phyloP scores from a whole-genome alignment of 2,329 filamentous ascomycete genomes.

The Harringtonia lauricola region DNA sequence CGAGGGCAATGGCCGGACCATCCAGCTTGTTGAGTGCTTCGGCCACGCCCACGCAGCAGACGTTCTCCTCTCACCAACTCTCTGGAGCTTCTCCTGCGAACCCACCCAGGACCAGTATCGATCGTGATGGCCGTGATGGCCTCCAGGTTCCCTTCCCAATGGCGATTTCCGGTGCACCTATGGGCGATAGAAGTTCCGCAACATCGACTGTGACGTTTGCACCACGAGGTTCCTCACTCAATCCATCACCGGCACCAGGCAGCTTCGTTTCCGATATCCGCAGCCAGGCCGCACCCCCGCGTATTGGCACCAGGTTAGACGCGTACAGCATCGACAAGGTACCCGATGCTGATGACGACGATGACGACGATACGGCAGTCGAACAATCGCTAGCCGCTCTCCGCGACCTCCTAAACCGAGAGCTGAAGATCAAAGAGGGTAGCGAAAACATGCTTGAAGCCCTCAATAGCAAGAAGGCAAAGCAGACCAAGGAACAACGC shows the following conservation, averaged over 20 bases:
- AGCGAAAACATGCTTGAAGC: constrained; percentile 98
- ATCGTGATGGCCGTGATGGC: constrained; percentile 29
- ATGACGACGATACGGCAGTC: constrained; percentile 33
- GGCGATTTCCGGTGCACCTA: constrained; percentile 25
- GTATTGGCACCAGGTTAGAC: constrained; percentile 48
- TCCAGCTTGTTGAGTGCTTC: constrained; percentile 41
- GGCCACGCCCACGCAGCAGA: constrained; percentile 42
- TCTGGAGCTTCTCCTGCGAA: constrained; percentile 23
- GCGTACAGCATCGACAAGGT: constrained; percentile 41
- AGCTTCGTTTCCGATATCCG: constrained; percentile 87
- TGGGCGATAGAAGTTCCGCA: constrained; percentile 28
- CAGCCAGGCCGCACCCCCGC: constrained; percentile 55
- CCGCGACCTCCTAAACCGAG: constrained; percentile 80
- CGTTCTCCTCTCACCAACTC: constrained; percentile 30
- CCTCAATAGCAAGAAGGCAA: constrained; percentile 85
- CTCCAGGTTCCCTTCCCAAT: constrained; percentile 33
- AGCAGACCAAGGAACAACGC: constrained; percentile 83
- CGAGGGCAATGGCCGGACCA: constrained; percentile 24
- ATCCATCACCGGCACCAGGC: constrained; percentile 59
- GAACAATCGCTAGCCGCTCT: constrained; percentile 68
- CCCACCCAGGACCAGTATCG: constrained; percentile 33
- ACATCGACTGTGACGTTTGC: constrained; percentile 49
- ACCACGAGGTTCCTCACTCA: constrained; percentile 58
- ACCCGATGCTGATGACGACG: constrained; percentile 21
- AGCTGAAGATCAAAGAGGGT: constrained; percentile 95